phyloP scores from a whole-genome alignment of 176 grass and related monocot genomes.

The Ensete ventricosum region DNA sequence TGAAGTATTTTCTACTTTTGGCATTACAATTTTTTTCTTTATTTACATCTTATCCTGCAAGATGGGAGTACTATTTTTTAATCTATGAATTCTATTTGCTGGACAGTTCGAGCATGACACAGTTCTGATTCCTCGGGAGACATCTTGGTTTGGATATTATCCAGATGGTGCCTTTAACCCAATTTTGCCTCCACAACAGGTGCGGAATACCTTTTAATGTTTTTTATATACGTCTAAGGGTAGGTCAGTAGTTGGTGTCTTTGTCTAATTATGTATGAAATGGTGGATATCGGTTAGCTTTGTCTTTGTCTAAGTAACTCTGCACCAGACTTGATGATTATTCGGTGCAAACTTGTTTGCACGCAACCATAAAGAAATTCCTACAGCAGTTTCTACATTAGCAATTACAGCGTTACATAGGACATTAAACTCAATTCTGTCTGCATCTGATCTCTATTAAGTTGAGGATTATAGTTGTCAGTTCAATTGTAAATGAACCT shows the following conservation, averaged over 20 bases:
- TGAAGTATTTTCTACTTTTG: neutral
- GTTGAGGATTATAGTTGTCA: no score
- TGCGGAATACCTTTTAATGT: slow-evolving; percentile 3
- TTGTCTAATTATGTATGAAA: neutral
- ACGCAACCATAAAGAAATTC: no score
- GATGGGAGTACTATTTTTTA: neutral
- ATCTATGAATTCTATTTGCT: slow-evolving; percentile 16
- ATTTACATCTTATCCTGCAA: neutral
- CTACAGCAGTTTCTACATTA: no score
- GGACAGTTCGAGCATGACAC: slow-evolving; percentile 66
- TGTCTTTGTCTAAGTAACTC: no score
- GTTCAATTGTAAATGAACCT: no score
- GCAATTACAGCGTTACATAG: no score
- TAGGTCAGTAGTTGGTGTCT: neutral
- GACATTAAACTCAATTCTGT: no score
- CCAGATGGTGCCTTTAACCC: slow-evolving; percentile 55
- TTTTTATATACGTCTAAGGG: neutral
- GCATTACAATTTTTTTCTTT: neutral
- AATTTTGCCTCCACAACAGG: slow-evolving; percentile 45
- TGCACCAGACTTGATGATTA: no score
- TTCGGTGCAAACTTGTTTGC: no score
- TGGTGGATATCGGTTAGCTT: neutral
- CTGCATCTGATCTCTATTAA: no score
- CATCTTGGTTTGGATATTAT: slow-evolving; percentile 96
- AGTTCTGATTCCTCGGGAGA: slow-evolving; percentile 80